These are phyloP conservation scores for Silene latifolia DNA, from an alignment of 148 eudicot genomes.

Conservation along the genomic window DNA sequence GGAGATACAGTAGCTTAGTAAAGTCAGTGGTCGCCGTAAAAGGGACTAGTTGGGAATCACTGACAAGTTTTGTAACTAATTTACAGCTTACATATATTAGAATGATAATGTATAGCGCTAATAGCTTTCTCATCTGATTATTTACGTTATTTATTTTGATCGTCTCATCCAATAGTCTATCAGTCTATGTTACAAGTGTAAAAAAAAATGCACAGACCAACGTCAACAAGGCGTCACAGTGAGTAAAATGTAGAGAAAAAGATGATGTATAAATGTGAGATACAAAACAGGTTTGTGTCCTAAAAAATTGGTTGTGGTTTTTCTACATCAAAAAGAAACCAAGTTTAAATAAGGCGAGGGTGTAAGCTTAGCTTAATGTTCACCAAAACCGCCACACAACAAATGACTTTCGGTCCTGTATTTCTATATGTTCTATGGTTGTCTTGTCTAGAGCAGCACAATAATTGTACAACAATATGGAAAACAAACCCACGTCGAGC, in stretches of 20 bases:
- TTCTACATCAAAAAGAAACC: neutral
- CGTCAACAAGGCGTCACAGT: neutral
- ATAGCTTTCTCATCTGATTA: neutral
- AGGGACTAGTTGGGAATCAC: neutral
- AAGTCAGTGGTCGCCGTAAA: neutral
- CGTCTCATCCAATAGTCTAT: neutral
- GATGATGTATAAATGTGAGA: neutral
- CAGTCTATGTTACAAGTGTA: neutral
- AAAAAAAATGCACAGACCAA: no score
- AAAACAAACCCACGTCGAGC: neutral
- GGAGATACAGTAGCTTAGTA: neutral
- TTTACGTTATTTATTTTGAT: neutral
- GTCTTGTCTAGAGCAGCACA: neutral
- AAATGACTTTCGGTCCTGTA: neutral
- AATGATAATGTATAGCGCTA: neutral
- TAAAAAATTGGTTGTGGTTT: neutral
- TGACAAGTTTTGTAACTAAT: neutral
- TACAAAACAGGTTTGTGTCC: neutral
- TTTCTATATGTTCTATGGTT: neutral
- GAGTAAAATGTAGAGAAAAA: neutral
- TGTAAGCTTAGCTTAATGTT: neutral
- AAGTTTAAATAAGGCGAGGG: neutral
- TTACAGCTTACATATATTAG: no score
- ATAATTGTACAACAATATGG: neutral
- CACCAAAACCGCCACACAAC: conserved; percentile 3